phyloP scores from a whole-genome alignment of 495 filamentous ascomycete species.

The Acidiella bohemica region DNA sequence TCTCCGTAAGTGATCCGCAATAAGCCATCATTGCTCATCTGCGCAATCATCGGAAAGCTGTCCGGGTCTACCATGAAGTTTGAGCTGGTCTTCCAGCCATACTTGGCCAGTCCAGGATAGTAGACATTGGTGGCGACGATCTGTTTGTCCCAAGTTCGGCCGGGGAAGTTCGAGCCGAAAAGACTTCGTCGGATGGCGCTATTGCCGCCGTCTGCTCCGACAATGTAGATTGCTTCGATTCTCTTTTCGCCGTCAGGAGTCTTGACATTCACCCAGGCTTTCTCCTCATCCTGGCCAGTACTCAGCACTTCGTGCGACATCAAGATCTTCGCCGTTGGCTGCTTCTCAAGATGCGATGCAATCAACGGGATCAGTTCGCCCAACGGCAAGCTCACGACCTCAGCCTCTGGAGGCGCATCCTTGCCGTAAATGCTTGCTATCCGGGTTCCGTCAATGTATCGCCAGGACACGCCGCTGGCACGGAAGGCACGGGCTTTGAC shows the following conservation, averaged over 20 bases:
- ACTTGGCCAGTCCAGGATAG: constrained; percentile 34
- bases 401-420: constrained; percentile 24
- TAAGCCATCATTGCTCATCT: constrained; percentile 41
- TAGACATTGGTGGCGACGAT: constrained; percentile 49
- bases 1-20: constrained; percentile 49
- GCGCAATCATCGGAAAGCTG: constrained; percentile 46
- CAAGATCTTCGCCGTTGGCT: constrained; percentile 25
- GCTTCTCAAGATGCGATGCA: constrained; percentile 34
- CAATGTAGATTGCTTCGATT: constrained; percentile 39
- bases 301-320: constrained; percentile 9
- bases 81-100: constrained; percentile 33
- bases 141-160: constrained; percentile 44
- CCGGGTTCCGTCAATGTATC: constrained; percentile 18
- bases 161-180: constrained; percentile 43
- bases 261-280: constrained; percentile 42
- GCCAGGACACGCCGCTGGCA: constrained; percentile 39
- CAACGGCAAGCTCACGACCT: constrained; percentile 34
- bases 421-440: constrained; percentile 8
- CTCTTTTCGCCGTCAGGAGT: constrained; percentile 30
- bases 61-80: constrained; percentile 46
- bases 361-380: constrained; percentile 36
- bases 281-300: constrained; percentile 36
- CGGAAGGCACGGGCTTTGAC: constrained; percentile 34
- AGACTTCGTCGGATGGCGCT: constrained; percentile 40
- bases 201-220: constrained; percentile 45